Conservation (phyloP, 1,139 yeast species). For the Pneumocystis oryctolagi region DNA sequence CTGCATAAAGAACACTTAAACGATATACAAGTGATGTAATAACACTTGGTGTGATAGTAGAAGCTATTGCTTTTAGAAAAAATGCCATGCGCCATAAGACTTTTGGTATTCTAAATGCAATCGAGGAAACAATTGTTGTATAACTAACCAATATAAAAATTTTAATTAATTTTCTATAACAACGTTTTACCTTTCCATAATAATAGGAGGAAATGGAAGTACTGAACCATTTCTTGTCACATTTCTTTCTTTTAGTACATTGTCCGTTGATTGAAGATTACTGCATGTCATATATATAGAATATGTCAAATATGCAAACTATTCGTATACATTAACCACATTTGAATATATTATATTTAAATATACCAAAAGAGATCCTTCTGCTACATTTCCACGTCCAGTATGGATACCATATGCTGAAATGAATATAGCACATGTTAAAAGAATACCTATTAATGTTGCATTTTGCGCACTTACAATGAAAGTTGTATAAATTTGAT, state of each 20-base stretch:
- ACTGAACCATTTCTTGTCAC: conserved; percentile 8
- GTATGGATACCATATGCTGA: conserved; percentile 75
- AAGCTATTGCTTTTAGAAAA: conserved; percentile 51
- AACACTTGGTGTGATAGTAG: conserved; percentile 69
- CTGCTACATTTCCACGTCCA: conserved; percentile 75
- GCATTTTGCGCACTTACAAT: conserved; percentile 57
- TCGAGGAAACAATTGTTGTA: conserved; percentile 29
- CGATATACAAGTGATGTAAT: conserved; percentile 70
- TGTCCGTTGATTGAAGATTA: conserved; percentile 17
- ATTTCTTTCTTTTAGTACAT: conserved; percentile 14
- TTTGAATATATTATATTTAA: background rate
- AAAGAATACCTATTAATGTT: conserved; percentile 67
- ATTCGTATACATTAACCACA: background rate
- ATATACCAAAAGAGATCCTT: conserved; percentile 47
- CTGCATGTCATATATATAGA: conserved; percentile 27
- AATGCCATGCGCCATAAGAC: conserved; percentile 49
- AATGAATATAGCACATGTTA: conserved; percentile 59
- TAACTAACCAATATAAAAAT: conserved; percentile 15
- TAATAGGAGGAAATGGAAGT: conserved; percentile 15
- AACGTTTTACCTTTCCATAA: conserved; percentile 12
- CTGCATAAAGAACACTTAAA: conserved; percentile 76
- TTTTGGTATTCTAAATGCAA: conserved; percentile 33
- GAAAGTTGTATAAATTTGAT: conserved; percentile 70
- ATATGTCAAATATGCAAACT: conserved; percentile 75
- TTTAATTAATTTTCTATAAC: background rate